Evolutionary conservation across 2,329 filamentous ascomycete species (phyloP).

Genomic region (Bimuria novae-zelandiae): DNA sequence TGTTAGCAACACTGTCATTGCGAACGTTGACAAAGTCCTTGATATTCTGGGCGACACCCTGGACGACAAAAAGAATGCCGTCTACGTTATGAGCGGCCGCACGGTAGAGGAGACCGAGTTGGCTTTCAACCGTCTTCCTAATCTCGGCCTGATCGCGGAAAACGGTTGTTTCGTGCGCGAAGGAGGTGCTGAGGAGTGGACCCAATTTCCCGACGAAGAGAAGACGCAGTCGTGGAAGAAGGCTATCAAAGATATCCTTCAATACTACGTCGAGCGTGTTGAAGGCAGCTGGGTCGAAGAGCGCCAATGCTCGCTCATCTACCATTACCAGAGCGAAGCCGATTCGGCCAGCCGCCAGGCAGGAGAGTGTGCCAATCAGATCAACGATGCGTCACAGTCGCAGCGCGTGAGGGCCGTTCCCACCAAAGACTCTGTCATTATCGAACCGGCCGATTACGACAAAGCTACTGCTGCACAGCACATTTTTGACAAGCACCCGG

Average conservation of each 20-base stretch:
- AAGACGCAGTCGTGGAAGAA: constrained; percentile 80
- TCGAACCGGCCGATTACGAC: constrained; percentile 84
- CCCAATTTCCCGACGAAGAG: constrained; percentile 72
- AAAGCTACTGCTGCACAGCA: constrained; percentile 81
- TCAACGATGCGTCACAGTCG: constrained; percentile 88
- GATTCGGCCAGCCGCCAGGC: constrained; percentile 74
- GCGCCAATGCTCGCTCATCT: constrained; percentile 87
- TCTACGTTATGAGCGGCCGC: constrained; percentile 93
- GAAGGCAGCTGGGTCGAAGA: constrained; percentile 88
- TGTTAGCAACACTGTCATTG: constrained; percentile 80
- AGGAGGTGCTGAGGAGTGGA: constrained; percentile 70
- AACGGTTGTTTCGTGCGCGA: constrained; percentile 90
- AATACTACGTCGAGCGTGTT: constrained; percentile 87
- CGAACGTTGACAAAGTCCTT: constrained; percentile 83
- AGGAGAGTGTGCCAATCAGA: constrained; percentile 88
- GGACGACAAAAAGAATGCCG: constrained; percentile 77
- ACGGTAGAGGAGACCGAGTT: constrained; percentile 86
- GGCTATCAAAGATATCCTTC: constrained; percentile 79
- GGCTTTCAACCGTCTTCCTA: constrained; percentile 80
- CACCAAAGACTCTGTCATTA: constrained; percentile 77
- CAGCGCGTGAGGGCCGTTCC: constrained; percentile 85
- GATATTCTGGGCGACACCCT: constrained; percentile 82
- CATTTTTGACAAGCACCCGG: constrained; percentile 62
- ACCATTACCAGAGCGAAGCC: constrained; percentile 79
- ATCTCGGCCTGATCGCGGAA: constrained; percentile 88